Evolutionary conservation across 2,329 filamentous ascomycete genomes (phyloP).

Genomic region (Trichophyton schoenleinii): DNA sequence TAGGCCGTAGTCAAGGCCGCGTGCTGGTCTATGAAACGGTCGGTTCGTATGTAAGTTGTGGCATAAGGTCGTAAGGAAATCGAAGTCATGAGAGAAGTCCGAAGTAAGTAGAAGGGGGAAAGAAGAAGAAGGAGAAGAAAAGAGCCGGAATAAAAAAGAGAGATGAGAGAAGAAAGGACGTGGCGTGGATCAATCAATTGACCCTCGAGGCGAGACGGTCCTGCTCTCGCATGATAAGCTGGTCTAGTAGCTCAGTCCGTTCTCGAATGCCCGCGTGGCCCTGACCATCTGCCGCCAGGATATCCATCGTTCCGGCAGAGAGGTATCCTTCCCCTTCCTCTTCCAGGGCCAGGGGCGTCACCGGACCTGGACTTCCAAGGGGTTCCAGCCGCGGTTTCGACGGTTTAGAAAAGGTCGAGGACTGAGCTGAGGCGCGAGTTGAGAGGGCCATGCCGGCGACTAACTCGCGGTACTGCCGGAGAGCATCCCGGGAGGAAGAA

Average conservation of each 20-base stretch:
- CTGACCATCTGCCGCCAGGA: background rate
- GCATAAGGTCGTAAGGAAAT: background rate
- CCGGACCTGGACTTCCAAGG: slow-evolving; percentile 34
- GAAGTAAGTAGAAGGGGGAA: background rate
- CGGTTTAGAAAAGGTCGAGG: slow-evolving; percentile 23
- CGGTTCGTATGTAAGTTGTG: background rate
- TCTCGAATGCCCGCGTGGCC: slow-evolving; percentile 14
- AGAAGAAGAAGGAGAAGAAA: background rate
- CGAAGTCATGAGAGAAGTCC: background rate
- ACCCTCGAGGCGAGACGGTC: slow-evolving; percentile 18
- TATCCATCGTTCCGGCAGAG: slow-evolving; percentile 18
- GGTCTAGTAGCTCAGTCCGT: slow-evolving; percentile 21
- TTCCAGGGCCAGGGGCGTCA: slow-evolving; percentile 34
- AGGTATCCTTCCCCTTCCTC: slow-evolving; percentile 31
- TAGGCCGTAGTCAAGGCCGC: background rate
- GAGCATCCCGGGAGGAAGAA: slow-evolving; percentile 26
- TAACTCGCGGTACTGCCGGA: slow-evolving; percentile 33
- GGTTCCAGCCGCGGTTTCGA: slow-evolving; percentile 35
- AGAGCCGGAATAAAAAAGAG: background rate
- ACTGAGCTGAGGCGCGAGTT: slow-evolving; percentile 19
- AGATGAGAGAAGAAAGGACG: background rate
- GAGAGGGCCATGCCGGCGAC: slow-evolving; percentile 25
- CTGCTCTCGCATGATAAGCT: slow-evolving; percentile 24
- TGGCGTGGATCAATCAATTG: slow-evolving; percentile 12
- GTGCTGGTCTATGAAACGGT: background rate